phyloP scores from a whole-genome alignment of 2,329 filamentous ascomycete species.

The Beauveria sp. region DNA sequence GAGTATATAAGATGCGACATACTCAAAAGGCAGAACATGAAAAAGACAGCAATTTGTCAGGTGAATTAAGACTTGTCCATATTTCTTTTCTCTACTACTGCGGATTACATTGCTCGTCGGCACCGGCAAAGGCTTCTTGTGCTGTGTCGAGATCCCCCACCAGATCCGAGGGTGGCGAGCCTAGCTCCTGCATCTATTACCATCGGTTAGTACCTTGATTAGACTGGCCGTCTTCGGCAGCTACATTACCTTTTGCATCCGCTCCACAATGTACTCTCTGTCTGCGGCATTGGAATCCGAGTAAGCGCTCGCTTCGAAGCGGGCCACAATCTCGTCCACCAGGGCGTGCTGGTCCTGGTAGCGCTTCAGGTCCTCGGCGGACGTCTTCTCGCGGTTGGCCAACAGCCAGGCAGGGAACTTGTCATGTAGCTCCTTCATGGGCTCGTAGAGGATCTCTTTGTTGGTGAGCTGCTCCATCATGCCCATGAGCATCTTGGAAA shows the following conservation, averaged over 20 bases:
- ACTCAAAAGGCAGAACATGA: background rate
- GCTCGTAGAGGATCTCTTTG: conserved; percentile 96
- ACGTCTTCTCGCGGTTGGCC: conserved; percentile 60
- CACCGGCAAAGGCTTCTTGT: conserved; percentile 58
- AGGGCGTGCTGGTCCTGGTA: conserved; percentile 75
- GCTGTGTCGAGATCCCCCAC: conserved; percentile 84
- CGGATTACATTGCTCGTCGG: conserved; percentile 55
- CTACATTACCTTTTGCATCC: conserved; percentile 82
- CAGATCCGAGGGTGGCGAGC: conserved; percentile 82
- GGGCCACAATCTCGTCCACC: conserved; percentile 77
- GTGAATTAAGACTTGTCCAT: background rate
- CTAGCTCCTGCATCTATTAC: conserved; percentile 86
- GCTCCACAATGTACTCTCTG: conserved; percentile 88
- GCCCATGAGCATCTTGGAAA: conserved; percentile 88
- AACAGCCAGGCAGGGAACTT: conserved; percentile 89
- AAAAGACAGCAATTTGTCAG: background rate
- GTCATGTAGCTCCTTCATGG: conserved; percentile 92
- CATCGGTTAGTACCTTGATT: background rate
- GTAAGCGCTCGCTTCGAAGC: conserved; percentile 79
- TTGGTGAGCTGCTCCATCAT: conserved; percentile 99
- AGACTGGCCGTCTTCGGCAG: background rate
- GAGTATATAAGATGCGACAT: conserved; percentile 21
- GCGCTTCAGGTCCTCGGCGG: conserved; percentile 65
- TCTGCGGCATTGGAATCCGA: conserved; percentile 74
- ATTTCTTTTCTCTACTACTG: conserved; percentile 36